Conservation (phyloP, 169 alveolate genomes). For the Plasmodium cynomolgi region DNA sequence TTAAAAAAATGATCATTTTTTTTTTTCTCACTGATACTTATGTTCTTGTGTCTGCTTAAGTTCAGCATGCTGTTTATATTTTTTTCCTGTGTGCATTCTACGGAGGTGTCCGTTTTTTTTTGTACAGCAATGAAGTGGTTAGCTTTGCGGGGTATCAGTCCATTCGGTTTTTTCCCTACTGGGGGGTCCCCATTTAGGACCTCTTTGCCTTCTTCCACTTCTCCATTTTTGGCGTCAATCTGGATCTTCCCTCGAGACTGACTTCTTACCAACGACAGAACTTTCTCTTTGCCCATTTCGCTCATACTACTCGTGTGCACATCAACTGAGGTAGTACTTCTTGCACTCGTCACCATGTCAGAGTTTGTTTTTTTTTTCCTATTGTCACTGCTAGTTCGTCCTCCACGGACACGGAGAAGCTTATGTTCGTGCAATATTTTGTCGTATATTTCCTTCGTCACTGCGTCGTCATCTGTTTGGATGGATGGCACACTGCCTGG, state of each 20-base stretch:
- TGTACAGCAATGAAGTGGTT: neutral
- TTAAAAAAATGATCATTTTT: conserved; percentile 67
- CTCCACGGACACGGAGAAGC: neutral
- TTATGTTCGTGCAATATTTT: conserved; percentile 36
- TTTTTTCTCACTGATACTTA: conserved; percentile 49
- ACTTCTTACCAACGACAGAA: neutral
- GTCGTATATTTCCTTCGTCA: conserved; percentile 28
- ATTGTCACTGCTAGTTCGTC: neutral
- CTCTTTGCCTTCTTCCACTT: neutral
- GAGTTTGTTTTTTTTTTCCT: neutral
- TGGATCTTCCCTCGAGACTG: neutral
- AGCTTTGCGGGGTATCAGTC: neutral
- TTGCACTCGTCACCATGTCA: neutral
- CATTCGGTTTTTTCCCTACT: neutral
- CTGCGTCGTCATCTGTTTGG: neutral
- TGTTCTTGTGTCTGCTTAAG: neutral
- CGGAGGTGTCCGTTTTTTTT: neutral
- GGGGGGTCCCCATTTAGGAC: neutral
- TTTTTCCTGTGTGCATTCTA: conserved; percentile 21
- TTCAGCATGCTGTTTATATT: conserved; percentile 22
- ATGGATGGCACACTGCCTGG: neutral
- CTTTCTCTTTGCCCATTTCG: neutral
- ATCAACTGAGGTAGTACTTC: neutral
- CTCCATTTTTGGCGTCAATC: neutral
- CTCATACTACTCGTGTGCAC: neutral